A percentile compares a stretch with the other conserved stretches of the same genome.
phyloP scores from a whole-genome alignment of 352 stramenopile genomes.

The Globisporangium canariense region DNA sequence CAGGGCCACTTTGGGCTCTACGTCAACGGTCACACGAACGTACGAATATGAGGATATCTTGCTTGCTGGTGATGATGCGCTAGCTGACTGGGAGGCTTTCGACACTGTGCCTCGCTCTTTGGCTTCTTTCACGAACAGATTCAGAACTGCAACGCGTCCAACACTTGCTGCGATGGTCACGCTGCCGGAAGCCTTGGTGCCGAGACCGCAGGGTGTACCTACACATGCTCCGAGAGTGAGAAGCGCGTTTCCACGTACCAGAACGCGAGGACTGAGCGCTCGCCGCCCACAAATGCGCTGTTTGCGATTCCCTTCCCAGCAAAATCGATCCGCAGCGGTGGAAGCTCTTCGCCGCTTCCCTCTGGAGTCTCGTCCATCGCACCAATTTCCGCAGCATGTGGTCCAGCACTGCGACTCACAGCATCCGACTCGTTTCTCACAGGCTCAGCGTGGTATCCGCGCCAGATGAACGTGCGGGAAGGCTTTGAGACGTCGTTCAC shows the following conservation, averaged over 20 bases:
- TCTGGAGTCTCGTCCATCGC: slow-evolving; percentile 18
- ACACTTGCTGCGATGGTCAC: slow-evolving; percentile 84
- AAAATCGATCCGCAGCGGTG: slow-evolving; percentile 35
- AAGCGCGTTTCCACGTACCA: slow-evolving; percentile 30
- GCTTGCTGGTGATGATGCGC: background rate
- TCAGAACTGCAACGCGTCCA: slow-evolving; percentile 89
- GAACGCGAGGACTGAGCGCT: slow-evolving; percentile 34
- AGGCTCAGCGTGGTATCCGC: slow-evolving; percentile 89
- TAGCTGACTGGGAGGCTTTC: background rate
- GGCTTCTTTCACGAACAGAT: slow-evolving; percentile 32
- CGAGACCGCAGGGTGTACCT: slow-evolving; percentile 26
- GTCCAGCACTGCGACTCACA: slow-evolving; percentile 76
- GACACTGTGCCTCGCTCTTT: background rate
- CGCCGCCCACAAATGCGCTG: slow-evolving; percentile 40
- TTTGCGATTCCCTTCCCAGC: slow-evolving; percentile 36
- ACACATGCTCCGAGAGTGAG: slow-evolving; percentile 46
- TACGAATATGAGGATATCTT: slow-evolving; percentile 17
- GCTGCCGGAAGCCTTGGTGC: slow-evolving; percentile 2
- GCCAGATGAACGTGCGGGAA: slow-evolving; percentile 86
- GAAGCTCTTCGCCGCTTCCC: slow-evolving; percentile 10
- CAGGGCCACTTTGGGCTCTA: slow-evolving; percentile 90
- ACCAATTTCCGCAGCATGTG: slow-evolving; percentile 49
- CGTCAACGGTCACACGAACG: slow-evolving; percentile 84
- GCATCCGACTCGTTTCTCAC: slow-evolving; percentile 62
- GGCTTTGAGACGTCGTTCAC: slow-evolving; percentile 89